Evolutionary conservation across 2,329 filamentous ascomycete species (phyloP).

Genomic region (Calonectria fujianensis): DNA sequence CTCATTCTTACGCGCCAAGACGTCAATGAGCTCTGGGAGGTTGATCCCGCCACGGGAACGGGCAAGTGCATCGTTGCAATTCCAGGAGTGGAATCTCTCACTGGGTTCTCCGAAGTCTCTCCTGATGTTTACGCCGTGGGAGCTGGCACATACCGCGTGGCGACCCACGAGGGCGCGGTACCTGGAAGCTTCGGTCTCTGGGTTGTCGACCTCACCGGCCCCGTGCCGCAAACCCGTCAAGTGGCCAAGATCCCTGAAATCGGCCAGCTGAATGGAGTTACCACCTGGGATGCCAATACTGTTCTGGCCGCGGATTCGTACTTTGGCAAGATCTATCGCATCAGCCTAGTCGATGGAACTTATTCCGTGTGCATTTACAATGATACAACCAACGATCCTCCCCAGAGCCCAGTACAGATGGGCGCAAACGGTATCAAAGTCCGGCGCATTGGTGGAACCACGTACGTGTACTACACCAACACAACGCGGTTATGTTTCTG

Average conservation of each 20-base stretch:
- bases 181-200: not conserved
- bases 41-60: not conserved
- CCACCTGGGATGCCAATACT: not conserved
- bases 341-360: not conserved
- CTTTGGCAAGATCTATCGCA: not conserved
- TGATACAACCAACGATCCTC: not conserved
- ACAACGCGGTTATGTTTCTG: not conserved
- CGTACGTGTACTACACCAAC: not conserved
- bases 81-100: not conserved
- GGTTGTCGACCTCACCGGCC: not conserved
- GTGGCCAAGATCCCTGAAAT: not conserved
- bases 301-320: not conserved
- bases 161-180: not conserved
- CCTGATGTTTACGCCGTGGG: not conserved
- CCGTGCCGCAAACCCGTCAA: not conserved
- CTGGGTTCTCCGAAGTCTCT: not conserved
- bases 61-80: not conserved
- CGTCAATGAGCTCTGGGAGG: conserved; percentile 1
- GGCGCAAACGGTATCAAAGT: not conserved
- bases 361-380: not conserved
- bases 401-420: not conserved
- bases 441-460: not conserved
- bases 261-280: not conserved
- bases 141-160: not conserved
- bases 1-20: not conserved